Percentiles rank a stretch among this genome's conserved stretches.
These are phyloP conservation scores for Neoascochyta sp. DNA, from an alignment of 2,329 filamentous ascomycete genomes.

Conservation along the genomic window DNA sequence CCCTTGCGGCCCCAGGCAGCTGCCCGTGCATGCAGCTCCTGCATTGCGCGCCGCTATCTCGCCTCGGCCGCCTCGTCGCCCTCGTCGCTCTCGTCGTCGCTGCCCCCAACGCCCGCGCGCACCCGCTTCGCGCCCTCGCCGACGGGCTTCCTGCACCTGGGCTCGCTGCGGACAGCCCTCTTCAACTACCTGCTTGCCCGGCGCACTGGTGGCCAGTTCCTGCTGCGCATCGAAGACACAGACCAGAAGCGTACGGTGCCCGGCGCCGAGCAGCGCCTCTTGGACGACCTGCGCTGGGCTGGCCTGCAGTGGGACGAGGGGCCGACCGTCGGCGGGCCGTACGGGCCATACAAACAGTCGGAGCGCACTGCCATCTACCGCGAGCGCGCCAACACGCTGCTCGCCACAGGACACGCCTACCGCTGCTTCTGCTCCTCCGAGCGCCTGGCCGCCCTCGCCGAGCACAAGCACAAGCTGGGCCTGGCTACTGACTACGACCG, in stretches of 20 bases:
- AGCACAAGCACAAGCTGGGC: conserved; percentile 58
- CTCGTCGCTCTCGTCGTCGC: conserved; percentile 14
- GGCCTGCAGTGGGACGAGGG: conserved; percentile 93
- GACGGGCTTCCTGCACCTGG: conserved; percentile 88
- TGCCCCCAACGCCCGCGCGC: conserved; percentile 43
- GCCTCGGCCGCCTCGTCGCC: conserved; percentile 7
- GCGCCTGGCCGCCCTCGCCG: conserved; percentile 64
- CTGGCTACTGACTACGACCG: conserved; percentile 64
- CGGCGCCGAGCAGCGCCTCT: conserved; percentile 74
- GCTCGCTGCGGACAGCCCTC: conserved; percentile 86
- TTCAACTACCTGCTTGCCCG: conserved; percentile 92
- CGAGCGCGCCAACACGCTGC: conserved; percentile 63
- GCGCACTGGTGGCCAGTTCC: conserved; percentile 81
- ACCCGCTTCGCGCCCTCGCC: conserved; percentile 94
- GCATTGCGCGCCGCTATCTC: conserved; percentile 19
- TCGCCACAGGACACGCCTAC: conserved; percentile 74
- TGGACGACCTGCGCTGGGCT: conserved; percentile 80
- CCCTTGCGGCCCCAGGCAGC: conserved; percentile 19
- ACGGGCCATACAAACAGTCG: conserved; percentile 86
- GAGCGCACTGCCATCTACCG: conserved; percentile 72
- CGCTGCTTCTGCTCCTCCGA: conserved; percentile 85
- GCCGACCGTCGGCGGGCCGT: conserved; percentile 73
- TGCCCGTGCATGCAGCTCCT: conserved; percentile 29
- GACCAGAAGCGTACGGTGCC: conserved; percentile 81
- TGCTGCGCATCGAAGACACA: conserved; percentile 91